Evolutionary conservation across 2,329 filamentous ascomycete genomes (phyloP).

Genomic region (Didymella keratinophila): DNA sequence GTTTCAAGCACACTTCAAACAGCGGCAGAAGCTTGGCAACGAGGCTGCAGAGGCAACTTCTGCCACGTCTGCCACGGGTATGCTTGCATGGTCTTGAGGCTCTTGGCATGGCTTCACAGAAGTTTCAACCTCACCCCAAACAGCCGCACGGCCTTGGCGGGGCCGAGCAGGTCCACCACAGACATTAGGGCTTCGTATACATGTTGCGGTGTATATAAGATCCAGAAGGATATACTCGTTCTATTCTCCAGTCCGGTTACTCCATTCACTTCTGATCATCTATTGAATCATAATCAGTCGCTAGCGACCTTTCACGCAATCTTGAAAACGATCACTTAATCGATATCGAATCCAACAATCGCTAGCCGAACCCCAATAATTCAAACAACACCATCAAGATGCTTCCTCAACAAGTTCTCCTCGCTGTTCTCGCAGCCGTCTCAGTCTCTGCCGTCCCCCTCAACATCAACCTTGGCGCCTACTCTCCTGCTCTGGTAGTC

Average conservation of each 20-base stretch:
- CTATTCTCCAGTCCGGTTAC: conserved; percentile 48
- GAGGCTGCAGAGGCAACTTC: conserved; percentile 19
- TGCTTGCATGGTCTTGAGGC: conserved; percentile 38
- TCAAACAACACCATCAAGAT: conserved; percentile 39
- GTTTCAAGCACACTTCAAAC: conserved; percentile 47
- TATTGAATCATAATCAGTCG: conserved; percentile 41
- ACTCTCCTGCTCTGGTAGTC: conserved; percentile 62
- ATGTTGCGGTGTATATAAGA: conserved; percentile 40
- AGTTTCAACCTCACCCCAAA: conserved; percentile 50
- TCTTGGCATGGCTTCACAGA: conserved; percentile 51
- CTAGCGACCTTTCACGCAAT: conserved; percentile 40
- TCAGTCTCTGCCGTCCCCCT: conserved; percentile 53
- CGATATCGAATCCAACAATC: conserved; percentile 22
- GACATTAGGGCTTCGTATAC: conserved; percentile 18
- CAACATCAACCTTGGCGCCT: conserved; percentile 63
- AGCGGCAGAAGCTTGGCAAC: conserved; percentile 39
- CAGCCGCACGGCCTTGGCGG: conserved; percentile 45
- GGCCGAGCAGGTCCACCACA: conserved; percentile 20
- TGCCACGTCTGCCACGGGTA: conserved; percentile 36
- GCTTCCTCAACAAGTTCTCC: conserved; percentile 50
- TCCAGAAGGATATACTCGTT: conserved; percentile 34
- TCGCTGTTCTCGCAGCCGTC: conserved; percentile 47
- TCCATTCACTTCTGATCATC: conserved; percentile 47
- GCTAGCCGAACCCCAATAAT: conserved; percentile 12
- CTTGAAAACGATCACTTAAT: conserved; percentile 36